Evolutionary conservation across 805 yeast species (phyloP).

Genomic region (Metschnikowia orientalis): DNA sequence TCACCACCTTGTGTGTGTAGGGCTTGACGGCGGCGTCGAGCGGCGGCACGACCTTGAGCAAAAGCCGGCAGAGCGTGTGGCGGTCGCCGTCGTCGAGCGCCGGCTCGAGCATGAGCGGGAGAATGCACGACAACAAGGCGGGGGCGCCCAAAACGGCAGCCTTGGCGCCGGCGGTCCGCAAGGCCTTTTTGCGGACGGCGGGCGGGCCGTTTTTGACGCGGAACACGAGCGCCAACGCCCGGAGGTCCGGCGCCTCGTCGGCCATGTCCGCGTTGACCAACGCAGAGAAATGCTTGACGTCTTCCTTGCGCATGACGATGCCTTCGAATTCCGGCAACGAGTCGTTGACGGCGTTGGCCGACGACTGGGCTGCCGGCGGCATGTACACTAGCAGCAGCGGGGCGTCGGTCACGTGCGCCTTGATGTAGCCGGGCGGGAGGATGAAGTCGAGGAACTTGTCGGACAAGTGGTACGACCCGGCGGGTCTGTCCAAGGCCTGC

Average conservation of each 20-base stretch:
- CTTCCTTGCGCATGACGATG: slow-evolving; percentile 50
- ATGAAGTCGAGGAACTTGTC: slow-evolving; percentile 45
- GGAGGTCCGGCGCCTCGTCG: slow-evolving; percentile 53
- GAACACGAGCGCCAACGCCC: slow-evolving; percentile 59
- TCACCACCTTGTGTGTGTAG: slow-evolving; percentile 63
- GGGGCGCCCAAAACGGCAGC: slow-evolving; percentile 67
- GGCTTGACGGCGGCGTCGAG: slow-evolving; percentile 67
- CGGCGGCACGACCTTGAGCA: slow-evolving; percentile 63
- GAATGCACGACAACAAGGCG: slow-evolving; percentile 59
- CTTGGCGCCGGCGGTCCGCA: slow-evolving; percentile 61
- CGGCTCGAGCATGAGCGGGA: slow-evolving; percentile 73
- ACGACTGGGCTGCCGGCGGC: slow-evolving; percentile 44
- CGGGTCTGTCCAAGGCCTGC: too few relatives aligned
- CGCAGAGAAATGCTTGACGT: slow-evolving; percentile 65
- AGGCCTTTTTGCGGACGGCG: slow-evolving; percentile 58
- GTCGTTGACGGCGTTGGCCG: slow-evolving; percentile 21
- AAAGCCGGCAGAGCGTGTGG: slow-evolving; percentile 71
- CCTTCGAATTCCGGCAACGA: slow-evolving; percentile 16
- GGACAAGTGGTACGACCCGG: too few relatives aligned
- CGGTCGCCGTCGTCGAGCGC: slow-evolving; percentile 76
- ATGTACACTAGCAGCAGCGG: slow-evolving; percentile 34
- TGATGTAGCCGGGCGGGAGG: slow-evolving; percentile 50
- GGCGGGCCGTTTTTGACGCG: slow-evolving; percentile 78
- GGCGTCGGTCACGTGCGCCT: slow-evolving; percentile 26
- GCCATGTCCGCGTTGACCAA: slow-evolving; percentile 32